These are phyloP conservation scores for Rhodotorula kratochvilovae DNA, from an alignment of 768 basidiomycete genomes.

Conservation along the genomic window DNA sequence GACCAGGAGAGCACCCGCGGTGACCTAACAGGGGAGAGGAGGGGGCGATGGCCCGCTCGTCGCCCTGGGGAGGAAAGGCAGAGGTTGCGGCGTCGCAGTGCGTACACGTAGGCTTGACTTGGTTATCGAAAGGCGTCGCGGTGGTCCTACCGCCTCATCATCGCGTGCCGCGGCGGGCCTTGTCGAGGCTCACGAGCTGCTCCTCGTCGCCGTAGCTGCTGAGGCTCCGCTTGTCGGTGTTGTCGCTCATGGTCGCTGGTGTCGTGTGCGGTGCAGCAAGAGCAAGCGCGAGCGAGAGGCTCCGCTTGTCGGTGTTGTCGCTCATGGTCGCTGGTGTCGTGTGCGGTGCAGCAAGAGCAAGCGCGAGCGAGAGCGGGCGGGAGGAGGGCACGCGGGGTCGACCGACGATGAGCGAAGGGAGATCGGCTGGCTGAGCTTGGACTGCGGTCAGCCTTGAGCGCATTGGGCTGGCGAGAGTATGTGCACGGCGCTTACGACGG, in stretches of 20 bases:
- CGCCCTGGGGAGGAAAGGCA: not conserved
- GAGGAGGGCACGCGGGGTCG: too few relatives aligned
- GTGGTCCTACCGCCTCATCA: not conserved
- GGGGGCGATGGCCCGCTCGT: not conserved
- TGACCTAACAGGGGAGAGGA: not conserved
- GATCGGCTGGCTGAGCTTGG: too few relatives aligned
- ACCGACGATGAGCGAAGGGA: too few relatives aligned
- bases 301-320: constrained; percentile 18
- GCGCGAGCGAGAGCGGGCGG: too few relatives aligned
- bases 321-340: not conserved
- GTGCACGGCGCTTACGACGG: too few relatives aligned
- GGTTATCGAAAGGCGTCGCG: not conserved
- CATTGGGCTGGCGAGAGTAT: too few relatives aligned
- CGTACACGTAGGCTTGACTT: not conserved
- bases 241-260: not conserved
- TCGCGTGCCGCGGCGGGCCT: not conserved
- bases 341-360: not conserved
- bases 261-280: not conserved
- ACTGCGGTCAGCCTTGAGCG: too few relatives aligned
- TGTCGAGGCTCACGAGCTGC: constrained; percentile 26
- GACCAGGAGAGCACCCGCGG: constrained; percentile 5
- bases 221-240: constrained; percentile 20
- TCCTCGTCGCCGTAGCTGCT: constrained; percentile 37
- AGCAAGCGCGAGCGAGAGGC: not conserved
- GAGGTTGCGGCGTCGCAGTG: not conserved